Evolutionary conservation across 805 yeast species (phyloP), one percentile per base, ranked within the genome.

Genomic region (Kregervanrija pseudodelftensis): DNA sequence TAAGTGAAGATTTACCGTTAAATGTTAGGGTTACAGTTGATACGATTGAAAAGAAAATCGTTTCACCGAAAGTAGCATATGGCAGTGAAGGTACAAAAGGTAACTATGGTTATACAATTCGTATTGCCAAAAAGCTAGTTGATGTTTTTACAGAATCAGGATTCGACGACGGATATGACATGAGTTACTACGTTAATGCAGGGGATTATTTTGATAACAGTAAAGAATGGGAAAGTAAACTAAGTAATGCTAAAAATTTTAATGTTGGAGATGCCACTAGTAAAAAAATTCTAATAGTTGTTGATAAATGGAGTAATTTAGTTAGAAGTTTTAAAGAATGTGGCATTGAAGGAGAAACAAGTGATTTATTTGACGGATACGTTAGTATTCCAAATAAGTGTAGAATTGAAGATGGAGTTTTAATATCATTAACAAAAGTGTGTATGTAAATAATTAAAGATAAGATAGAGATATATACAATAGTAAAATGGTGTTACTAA

Each of bases 21-120:
- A 79, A 85, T 53, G 87, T 83, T 12, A 69, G 95, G 51, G 95
- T 90, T 9, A 86, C 95, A 0, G 86, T 90, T 2, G 87, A 90
- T 55, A 50, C 79, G 9, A 67, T 76, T 38, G 74, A 74, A 10
- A 73, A 72, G 41, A 74, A 72, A 43, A 76, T 87, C 11, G 93
- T 86, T 0, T 76, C 87, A 1, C 87, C 93, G 8, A 52, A 67
- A 10, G 80, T 74, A 40, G 95, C 93, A 0, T 85, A 86, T 52
- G 85, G 83, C 1, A 64, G 67, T 33, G 64, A 69, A 11, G 89
- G 90, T 1, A 75, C 77, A 14, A 73, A 73, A 47, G 67, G 78
- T 1, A 68, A 83, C 5, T 81, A 76, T 58, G 95, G 95, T 0
- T 89, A 83, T 59, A 76, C 74, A 46, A 90, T 89, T 1, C 68